phyloP scores from a whole-genome alignment of 129 eudicot species.

The Sambucus nigra region DNA sequence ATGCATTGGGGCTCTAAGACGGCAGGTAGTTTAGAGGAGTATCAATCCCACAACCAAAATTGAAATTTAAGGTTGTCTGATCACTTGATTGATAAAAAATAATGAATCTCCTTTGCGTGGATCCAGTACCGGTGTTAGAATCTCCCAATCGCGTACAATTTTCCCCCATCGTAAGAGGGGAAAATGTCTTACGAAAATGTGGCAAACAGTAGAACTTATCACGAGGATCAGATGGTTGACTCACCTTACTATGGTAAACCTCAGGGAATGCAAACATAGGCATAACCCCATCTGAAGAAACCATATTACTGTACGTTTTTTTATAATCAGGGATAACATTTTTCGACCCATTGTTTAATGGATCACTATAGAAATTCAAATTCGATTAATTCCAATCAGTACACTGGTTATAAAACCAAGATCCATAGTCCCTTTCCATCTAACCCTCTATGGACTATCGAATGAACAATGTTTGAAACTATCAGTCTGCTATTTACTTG shows the following conservation, averaged over 20 bases:
- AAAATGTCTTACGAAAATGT: conserved; percentile 26
- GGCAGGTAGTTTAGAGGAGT: conserved; percentile 24
- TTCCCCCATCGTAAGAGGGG: conserved; percentile 23
- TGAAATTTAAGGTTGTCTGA: conserved; percentile 56
- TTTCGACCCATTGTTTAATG: too few species aligned
- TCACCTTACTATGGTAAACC: conserved; percentile 19
- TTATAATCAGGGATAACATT: conserved; percentile 20
- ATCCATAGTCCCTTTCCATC: conserved; percentile 59
- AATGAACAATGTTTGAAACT: conserved; percentile 8
- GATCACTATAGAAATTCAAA: conserved; percentile 26
- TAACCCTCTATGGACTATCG: conserved; percentile 25
- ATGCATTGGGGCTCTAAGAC: conserved; percentile 18
- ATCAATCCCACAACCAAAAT: conserved; percentile 35
- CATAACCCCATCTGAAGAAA: conserved; percentile 21
- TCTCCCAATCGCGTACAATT: background rate
- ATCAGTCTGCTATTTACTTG: conserved; percentile 23
- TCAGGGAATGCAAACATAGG: conserved; percentile 26
- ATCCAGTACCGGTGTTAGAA: too few species aligned
- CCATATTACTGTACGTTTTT: conserved; percentile 21
- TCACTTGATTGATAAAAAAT: conserved; percentile 80
- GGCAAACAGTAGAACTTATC: conserved; percentile 46
- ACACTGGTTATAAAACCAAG: conserved; percentile 44
- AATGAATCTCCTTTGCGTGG: conserved; percentile 40
- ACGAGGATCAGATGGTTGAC: conserved; percentile 27
- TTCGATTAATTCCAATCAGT: conserved; percentile 17